Evolutionary conservation across 257 asterid species (phyloP).

Genomic region (Solanum tarijense): DNA sequence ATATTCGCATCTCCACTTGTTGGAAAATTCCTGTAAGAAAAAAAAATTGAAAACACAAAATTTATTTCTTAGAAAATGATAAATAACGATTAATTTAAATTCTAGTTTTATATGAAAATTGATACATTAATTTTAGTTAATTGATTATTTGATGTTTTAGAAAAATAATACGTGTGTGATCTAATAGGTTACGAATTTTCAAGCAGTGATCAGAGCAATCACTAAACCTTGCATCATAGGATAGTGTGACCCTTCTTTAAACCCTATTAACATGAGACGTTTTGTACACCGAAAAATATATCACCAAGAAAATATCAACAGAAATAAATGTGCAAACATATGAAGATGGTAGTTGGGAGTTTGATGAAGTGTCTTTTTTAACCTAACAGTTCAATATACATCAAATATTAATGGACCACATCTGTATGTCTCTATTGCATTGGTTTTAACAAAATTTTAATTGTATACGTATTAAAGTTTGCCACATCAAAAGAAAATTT

Average conservation of each 20-base stretch:
- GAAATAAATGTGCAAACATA: neutral
- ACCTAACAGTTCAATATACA: neutral
- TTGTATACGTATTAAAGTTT: neutral
- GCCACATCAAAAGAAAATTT: neutral
- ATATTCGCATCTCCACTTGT: conserved; percentile 43
- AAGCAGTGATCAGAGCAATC: accelerated
- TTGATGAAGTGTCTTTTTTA: neutral
- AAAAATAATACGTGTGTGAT: no score
- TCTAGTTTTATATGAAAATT: neutral
- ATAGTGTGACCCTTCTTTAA: accelerated
- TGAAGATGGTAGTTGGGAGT: neutral
- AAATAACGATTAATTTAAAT: neutral
- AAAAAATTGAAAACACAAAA: neutral
- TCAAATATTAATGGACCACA: neutral
- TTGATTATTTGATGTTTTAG: neutral
- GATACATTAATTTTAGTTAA: neutral
- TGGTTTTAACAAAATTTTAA: neutral
- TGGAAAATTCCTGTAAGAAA: conserved; percentile 51
- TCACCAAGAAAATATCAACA: neutral
- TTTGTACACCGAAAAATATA: neutral
- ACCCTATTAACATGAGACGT: neutral
- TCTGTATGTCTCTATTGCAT: neutral
- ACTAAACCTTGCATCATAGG: neutral
- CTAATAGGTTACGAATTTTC: neutral
- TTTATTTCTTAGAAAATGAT: neutral